phyloP scores from a whole-genome alignment of 2,329 filamentous ascomycete genomes.

The Pyrenophora graminea region DNA sequence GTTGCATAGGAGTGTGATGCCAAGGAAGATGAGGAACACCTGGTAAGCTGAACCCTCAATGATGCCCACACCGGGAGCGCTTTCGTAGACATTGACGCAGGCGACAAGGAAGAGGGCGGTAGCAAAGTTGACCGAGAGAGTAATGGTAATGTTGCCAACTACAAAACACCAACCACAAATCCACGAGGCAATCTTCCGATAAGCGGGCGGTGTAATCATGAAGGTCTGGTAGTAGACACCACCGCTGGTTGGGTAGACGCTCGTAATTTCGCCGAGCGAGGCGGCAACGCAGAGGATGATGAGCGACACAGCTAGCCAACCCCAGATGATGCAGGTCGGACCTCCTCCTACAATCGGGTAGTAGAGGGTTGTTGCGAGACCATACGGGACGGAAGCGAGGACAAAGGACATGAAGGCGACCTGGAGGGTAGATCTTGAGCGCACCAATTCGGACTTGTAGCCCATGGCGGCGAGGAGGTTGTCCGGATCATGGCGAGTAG shows the following conservation, averaged over 20 bases:
- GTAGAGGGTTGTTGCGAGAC: constrained; percentile 69
- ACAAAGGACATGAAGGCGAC: constrained; percentile 79
- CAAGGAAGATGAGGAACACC: constrained; percentile 55
- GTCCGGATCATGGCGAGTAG: constrained; percentile 56
- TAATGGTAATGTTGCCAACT: constrained; percentile 81
- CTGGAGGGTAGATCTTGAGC: constrained; percentile 69
- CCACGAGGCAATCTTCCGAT: constrained; percentile 69
- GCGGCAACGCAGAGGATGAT: constrained; percentile 71
- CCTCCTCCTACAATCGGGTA: constrained; percentile 71
- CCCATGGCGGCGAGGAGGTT: constrained; percentile 66
- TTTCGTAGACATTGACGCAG: constrained; percentile 61
- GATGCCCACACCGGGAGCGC: constrained; percentile 51
- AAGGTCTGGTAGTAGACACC: constrained; percentile 81
- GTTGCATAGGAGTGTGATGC: constrained; percentile 56
- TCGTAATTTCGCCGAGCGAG: constrained; percentile 74
- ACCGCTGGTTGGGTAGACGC: constrained; percentile 75
- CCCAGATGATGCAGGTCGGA: constrained; percentile 72
- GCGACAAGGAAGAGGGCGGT: constrained; percentile 60
- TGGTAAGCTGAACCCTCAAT: constrained; percentile 52
- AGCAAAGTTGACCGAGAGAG: constrained; percentile 80
- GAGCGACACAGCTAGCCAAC: constrained; percentile 69
- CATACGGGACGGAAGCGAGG: constrained; percentile 74
- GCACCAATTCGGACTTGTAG: constrained; percentile 67
- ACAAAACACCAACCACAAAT: constrained; percentile 77
- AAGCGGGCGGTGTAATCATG: constrained; percentile 67